Conservation (phyloP, 768 basidiomycete genomes). For the Mycena maculata region DNA sequence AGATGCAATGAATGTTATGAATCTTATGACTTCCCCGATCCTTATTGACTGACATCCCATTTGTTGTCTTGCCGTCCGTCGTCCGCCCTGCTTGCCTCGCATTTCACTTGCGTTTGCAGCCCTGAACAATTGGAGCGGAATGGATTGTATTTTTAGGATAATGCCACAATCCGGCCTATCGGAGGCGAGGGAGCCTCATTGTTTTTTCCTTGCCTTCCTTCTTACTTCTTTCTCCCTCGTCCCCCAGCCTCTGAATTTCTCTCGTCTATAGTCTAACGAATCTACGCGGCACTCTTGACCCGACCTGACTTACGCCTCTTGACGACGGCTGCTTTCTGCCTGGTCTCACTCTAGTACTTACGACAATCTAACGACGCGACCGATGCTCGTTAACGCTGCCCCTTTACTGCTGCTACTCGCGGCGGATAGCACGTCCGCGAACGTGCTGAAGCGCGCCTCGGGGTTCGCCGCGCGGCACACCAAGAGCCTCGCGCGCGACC, state of each 20-base stretch:
- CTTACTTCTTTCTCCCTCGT: constrained; percentile 24
- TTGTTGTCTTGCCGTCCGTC: constrained; percentile 26
- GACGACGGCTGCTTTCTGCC: constrained; percentile 1
- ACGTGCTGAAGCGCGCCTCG: constrained; percentile 60
- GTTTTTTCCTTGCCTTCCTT: constrained; percentile 7
- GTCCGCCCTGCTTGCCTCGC: neutral
- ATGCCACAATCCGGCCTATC: too few relatives aligned
- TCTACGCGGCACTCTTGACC: neutral
- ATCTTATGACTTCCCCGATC: too few relatives aligned
- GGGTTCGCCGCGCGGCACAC: constrained; percentile 68
- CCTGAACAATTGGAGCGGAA: neutral
- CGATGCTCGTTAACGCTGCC: constrained; percentile 39
- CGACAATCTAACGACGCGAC: constrained; percentile 6
- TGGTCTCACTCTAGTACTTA: neutral
- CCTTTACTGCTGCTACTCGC: constrained; percentile 39
- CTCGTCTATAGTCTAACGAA: neutral
- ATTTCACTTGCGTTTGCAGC: neutral
- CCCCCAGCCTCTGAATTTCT: neutral
- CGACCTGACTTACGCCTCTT: too few relatives aligned
- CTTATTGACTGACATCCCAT: too few relatives aligned
- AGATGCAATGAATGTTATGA: too few relatives aligned
- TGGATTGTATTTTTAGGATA: too few relatives aligned
- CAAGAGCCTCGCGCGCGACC: constrained; percentile 71
- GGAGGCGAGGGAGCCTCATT: too few relatives aligned
- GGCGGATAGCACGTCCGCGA: constrained; percentile 9